Evolutionary conservation across 148 eudicot species (phyloP).

Genomic region (Diospyros kaki): DNA sequence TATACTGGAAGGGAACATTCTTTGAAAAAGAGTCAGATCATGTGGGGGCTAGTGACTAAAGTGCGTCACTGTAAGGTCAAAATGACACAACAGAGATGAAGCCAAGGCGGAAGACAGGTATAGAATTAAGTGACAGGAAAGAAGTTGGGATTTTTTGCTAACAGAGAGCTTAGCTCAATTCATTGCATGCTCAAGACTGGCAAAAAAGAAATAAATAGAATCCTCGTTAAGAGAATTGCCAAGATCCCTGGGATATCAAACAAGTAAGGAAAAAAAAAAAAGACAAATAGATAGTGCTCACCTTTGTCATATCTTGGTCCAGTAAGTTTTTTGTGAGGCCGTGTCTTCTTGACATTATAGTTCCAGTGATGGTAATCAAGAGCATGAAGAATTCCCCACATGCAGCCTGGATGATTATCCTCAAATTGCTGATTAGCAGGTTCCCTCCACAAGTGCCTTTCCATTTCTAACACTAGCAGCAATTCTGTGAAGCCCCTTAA

Average conservation of each 20-base stretch:
- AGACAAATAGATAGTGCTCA: conserved; percentile 11
- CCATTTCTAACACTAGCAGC: conserved; percentile 20
- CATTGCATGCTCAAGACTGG: no score
- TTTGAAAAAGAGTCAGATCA: no score
- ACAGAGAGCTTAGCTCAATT: no score
- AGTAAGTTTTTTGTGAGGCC: conserved; percentile 35
- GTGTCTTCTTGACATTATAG: conserved; percentile 37
- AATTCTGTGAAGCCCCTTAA: no score
- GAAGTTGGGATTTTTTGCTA: no score
- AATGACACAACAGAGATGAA: no score
- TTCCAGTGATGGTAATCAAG: conserved; percentile 54
- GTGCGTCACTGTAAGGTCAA: no score
- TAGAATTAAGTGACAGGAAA: no score
- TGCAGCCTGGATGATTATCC: conserved; percentile 46
- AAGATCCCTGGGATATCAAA: background rate
- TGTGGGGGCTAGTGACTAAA: no score
- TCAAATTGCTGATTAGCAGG: conserved; percentile 29
- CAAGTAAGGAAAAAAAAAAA: no score
- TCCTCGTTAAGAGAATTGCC: background rate
- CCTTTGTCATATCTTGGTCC: conserved; percentile 19
- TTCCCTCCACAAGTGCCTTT: conserved; percentile 31
- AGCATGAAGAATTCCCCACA: conserved; percentile 49
- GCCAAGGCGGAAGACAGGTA: no score
- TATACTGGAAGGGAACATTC: no score
- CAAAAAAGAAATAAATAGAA: background rate